phyloP scores from a whole-genome alignment of 441 rosid genomes.

The Codiaeum variegatum region DNA sequence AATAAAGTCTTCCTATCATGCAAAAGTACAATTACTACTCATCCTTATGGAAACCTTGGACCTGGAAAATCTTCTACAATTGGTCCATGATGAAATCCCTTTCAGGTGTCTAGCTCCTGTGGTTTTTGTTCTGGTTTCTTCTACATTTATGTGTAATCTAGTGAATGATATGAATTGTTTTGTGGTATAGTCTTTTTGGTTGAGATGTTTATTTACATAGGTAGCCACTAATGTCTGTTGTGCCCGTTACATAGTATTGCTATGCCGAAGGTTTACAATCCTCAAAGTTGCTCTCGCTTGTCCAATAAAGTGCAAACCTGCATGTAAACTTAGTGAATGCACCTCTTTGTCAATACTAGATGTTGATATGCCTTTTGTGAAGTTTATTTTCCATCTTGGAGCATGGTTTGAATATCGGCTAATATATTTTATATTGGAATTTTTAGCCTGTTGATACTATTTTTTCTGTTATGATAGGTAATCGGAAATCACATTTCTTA shows the following conservation, averaged over 20 bases:
- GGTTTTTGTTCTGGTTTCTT: conserved; percentile 18
- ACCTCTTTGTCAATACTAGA: not conserved
- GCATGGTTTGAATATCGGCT: too few species aligned
- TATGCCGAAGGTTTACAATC: not conserved
- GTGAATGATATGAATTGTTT: not conserved
- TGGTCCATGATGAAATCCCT: conserved; percentile 82
- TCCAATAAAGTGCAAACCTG: not conserved
- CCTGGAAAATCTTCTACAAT: conserved; percentile 83
- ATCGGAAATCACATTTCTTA: too few species aligned
- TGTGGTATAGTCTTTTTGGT: not conserved
- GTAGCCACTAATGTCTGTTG: not conserved
- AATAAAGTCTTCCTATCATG: conserved; percentile 50
- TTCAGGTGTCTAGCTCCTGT: conserved; percentile 53
- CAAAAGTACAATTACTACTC: conserved; percentile 68
- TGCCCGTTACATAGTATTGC: conserved; percentile 1
- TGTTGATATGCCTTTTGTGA: not conserved
- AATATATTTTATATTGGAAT: too few species aligned
- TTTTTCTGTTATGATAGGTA: too few species aligned
- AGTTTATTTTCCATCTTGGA: not conserved
- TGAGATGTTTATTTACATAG: not conserved
- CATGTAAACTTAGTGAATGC: not conserved
- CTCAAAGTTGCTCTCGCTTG: not conserved
- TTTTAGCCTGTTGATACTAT: too few species aligned
- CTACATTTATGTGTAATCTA: not conserved
- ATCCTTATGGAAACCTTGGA: conserved; percentile 80